These are phyloP conservation scores for Phialocephala subalpina DNA, from an alignment of 2,329 filamentous ascomycete species.

Conservation along the genomic window DNA sequence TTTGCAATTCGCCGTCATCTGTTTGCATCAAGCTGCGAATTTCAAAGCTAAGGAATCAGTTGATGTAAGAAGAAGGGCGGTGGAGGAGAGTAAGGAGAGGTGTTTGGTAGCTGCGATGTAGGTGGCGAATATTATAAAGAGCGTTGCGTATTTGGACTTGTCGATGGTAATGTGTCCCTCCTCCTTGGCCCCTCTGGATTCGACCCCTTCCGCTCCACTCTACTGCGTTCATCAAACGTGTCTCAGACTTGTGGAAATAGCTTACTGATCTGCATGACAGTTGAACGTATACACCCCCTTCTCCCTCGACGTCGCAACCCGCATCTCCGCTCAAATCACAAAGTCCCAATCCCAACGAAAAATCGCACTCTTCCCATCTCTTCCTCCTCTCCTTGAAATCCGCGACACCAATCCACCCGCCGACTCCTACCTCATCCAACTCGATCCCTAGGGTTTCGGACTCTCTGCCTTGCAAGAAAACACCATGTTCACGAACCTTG, in stretches of 20 bases:
- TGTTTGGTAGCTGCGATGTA: slow-evolving; percentile 81
- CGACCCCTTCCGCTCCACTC: too few species aligned
- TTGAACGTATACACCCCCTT: slow-evolving; percentile 21
- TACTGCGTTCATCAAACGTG: neutral
- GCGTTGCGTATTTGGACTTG: slow-evolving; percentile 19
- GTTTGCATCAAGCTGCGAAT: slow-evolving; percentile 94
- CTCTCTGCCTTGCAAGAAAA: slow-evolving; percentile 14
- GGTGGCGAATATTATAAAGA: slow-evolving; percentile 20
- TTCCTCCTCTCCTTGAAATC: slow-evolving; percentile 18
- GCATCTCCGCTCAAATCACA: slow-evolving; percentile 16
- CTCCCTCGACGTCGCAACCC: slow-evolving; percentile 14
- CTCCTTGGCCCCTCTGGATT: too few species aligned
- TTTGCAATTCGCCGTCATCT: slow-evolving; percentile 92
- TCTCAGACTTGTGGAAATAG: neutral
- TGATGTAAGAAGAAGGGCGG: slow-evolving; percentile 70
- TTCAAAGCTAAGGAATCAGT: slow-evolving; percentile 86
- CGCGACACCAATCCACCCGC: slow-evolving; percentile 17
- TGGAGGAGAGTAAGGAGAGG: slow-evolving; percentile 86
- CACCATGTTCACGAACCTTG: neutral
- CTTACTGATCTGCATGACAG: slow-evolving; percentile 1
- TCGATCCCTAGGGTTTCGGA: slow-evolving; percentile 20
- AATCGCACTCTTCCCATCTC: neutral
- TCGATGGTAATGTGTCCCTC: slow-evolving; percentile 7
- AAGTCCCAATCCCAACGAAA: slow-evolving; percentile 10
- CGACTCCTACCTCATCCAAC: slow-evolving; percentile 16